phyloP scores from a whole-genome alignment of 2,329 filamentous ascomycete species.

The Fusarium nurragi region DNA sequence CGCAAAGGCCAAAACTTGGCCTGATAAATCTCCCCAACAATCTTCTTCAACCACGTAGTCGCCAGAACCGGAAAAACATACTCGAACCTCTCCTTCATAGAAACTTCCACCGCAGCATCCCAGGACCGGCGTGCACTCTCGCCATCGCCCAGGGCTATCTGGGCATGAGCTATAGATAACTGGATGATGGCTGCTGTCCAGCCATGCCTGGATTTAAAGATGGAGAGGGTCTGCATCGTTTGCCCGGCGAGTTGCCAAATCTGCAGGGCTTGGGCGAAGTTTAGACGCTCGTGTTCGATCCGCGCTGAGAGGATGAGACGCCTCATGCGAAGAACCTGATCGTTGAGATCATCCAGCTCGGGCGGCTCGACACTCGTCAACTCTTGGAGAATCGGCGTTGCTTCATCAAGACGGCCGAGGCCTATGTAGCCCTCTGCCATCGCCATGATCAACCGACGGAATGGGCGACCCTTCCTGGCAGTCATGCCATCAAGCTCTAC shows the following conservation, averaged over 20 bases:
- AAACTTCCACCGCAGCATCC: slow-evolving; percentile 38
- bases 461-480: slow-evolving; percentile 34
- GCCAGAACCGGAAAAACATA: slow-evolving; percentile 46
- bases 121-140: slow-evolving; percentile 34
- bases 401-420: slow-evolving; percentile 21
- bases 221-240: slow-evolving; percentile 35
- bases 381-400: slow-evolving; percentile 21
- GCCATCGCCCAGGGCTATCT: slow-evolving; percentile 34
- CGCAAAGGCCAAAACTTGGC: slow-evolving; percentile 45
- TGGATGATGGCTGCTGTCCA: slow-evolving; percentile 44
- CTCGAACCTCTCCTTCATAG: slow-evolving; percentile 44
- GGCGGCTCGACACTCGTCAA: slow-evolving; percentile 32
- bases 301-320: slow-evolving; percentile 43
- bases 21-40: slow-evolving; percentile 41
- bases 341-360: slow-evolving; percentile 45
- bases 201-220: slow-evolving; percentile 34
- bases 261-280: slow-evolving; percentile 26
- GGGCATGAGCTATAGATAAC: slow-evolving; percentile 45
- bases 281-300: slow-evolving; percentile 23
- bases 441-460: slow-evolving; percentile 41
- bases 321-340: slow-evolving; percentile 47
- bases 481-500: slow-evolving; percentile 34
- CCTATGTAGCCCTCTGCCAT: slow-evolving; percentile 42
- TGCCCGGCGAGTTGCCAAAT: slow-evolving; percentile 36
- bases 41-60: slow-evolving; percentile 44